Base-by-base conservation (phyloP, 2,329 filamentous ascomycete genomes). In the Alternaria arbusti region DNA sequence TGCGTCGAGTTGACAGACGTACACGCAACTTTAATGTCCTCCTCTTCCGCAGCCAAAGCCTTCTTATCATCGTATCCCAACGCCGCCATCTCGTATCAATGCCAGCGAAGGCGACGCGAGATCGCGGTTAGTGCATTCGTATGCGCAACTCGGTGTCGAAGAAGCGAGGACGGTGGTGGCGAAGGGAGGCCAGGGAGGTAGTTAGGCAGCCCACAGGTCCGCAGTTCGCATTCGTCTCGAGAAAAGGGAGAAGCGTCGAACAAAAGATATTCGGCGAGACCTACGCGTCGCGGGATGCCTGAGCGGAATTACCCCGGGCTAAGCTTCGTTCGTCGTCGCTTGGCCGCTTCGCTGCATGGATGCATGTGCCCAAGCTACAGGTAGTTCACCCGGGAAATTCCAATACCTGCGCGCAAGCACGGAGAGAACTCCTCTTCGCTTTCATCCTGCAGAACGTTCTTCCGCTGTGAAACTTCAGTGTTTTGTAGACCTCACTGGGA, bases 251-350 rank as follows among this genome's bases (percentile, higher is more conserved):
- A 4, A 4, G 1, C 17, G 17, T 51, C 36, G 36, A 40, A 40
- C 36, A 40, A 17, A 40, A 40, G 36, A 17, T 17, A 2, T 11
- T 40, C 36, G 36, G 36, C 36, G 36, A 11, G 28, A 25, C 15
- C 45, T 32, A 8, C 49, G 52, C 28, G 32, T 54, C 57, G 50
- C 23, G 59, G 62, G 59, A 44, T 44, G 62, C 62, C 63, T 62
- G n/a, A 56, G 12, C 44, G 28, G 5, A 13, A n/a, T 12, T 32
- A 36, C 49, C 13, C 30, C 50, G 9, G 13, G 46, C 52, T 54
- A 55, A 11, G 1, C 30, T 22, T 28, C 13, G 11, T 46, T 25
- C 10, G 10, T 36, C 26, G 25, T 20, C 26, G n/a, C 10, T 25
- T 17, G 7, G 26, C 2, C 8, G 36, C 36, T 40, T 3, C 8